Evolutionary conservation across 106 monocot species (phyloP).

Genomic region (Allium cepa): DNA sequence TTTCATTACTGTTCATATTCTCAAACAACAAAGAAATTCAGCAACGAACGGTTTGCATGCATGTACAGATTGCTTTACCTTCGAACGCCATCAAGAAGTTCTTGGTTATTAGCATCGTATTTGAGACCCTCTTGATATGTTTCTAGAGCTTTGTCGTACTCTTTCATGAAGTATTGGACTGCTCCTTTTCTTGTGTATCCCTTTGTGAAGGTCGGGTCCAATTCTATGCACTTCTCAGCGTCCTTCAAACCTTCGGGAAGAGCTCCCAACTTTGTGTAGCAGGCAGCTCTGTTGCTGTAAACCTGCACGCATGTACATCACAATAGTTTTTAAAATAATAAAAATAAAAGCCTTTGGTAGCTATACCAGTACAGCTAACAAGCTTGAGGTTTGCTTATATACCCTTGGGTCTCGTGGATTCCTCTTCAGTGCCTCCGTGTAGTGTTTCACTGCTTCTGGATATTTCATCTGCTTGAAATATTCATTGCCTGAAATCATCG

Average conservation of each 20-base stretch:
- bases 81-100: slow-evolving; percentile 71
- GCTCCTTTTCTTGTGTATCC: slow-evolving; percentile 95
- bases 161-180: slow-evolving; percentile 93
- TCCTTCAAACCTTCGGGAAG: slow-evolving; percentile 93
- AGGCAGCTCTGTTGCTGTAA: slow-evolving; percentile 96
- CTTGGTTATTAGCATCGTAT: slow-evolving; percentile 68
- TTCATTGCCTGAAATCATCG: slow-evolving; percentile 54
- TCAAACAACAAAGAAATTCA: not conserved
- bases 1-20: not conserved
- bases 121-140: slow-evolving; percentile 93
- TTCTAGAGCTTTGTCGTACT: slow-evolving; percentile 86
- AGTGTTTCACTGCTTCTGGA: slow-evolving; percentile 91
- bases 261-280: slow-evolving; percentile 87
- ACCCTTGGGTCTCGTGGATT: slow-evolving; percentile 74
- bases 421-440: slow-evolving; percentile 85
- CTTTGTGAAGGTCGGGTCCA: slow-evolving; percentile 80
- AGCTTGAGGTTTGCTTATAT: not conserved
- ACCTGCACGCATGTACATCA: slow-evolving; percentile 22
- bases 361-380: not conserved
- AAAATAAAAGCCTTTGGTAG: not conserved
- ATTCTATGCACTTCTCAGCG: slow-evolving; percentile 96
- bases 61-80: slow-evolving; percentile 27
- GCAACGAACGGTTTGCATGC: not conserved
- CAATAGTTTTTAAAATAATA: not conserved
- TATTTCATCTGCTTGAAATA: slow-evolving; percentile 77